Conservation (phyloP, 306 rosid genomes). For the Carpinus fangiana region DNA sequence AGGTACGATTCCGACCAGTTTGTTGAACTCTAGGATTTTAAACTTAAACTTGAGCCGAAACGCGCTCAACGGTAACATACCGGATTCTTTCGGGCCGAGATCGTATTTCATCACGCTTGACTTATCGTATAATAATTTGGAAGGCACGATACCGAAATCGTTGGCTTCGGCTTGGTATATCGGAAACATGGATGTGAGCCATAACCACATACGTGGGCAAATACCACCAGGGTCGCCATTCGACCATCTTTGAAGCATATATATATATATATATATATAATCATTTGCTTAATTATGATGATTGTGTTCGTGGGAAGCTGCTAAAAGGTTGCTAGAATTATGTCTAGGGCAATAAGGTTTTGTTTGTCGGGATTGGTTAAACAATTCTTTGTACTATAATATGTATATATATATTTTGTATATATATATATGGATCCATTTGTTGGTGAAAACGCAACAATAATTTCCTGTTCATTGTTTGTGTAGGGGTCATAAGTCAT, state of each 20-base stretch:
- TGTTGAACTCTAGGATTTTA: slow-evolving; percentile 56
- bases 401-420: too few species aligned
- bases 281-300: slow-evolving; percentile 58
- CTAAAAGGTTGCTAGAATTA: too few species aligned
- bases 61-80: slow-evolving; percentile 49
- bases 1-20: slow-evolving; percentile 56
- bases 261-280: slow-evolving; percentile 36
- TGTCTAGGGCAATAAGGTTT: too few species aligned
- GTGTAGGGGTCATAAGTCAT: too few species aligned
- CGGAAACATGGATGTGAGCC: slow-evolving; percentile 92
- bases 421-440: too few species aligned
- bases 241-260: slow-evolving; percentile 73
- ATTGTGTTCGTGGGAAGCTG: slow-evolving; percentile 89
- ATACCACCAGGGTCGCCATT: slow-evolving; percentile 85
- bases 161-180: slow-evolving; percentile 58
- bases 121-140: slow-evolving; percentile 61
- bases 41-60: slow-evolving; percentile 76
- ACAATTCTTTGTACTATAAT: too few species aligned
- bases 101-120: slow-evolving; percentile 80
- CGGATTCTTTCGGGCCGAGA: slow-evolving; percentile 53
- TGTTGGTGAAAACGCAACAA: too few species aligned
- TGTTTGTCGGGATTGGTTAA: too few species aligned
- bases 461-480: too few species aligned
- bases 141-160: slow-evolving; percentile 64
- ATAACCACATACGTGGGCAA: slow-evolving; percentile 77